Base-by-base conservation (phyloP, 148 eudicot genomes). In the Arctostaphylos glauca region DNA sequence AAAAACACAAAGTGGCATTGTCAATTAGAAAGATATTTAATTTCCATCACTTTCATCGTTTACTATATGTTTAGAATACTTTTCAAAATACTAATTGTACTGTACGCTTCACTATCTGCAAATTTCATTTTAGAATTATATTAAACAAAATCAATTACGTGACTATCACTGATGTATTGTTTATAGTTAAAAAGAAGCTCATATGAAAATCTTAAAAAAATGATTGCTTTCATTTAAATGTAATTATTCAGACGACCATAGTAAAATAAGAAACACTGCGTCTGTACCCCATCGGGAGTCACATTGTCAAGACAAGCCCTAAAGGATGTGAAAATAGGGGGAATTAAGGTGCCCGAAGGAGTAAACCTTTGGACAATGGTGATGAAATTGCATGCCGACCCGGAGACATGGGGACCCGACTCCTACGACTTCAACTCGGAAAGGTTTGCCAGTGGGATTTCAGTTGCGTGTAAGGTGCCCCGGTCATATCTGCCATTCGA, bases 261-360 rank as follows among this genome's bases (percentile, higher is more conserved):
- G 84, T 82, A 46, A 59, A 74, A 21, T 80, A 82, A 82, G 84
- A 82, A 49, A 58, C 84, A 0, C 2, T 82, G 59, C 72, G 84
- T 9, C 60, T 82, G 0, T 82, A 82, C 31, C 80, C 80, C 84
- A 3, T 55, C 78, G 14, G 84, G 70, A 7, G 25, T 3, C 0
- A 43, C 49, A 0, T 21, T 83, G n/a, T 62, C 75, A 5, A 66
- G 84, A 52, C 81, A 83, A 46, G 80, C 81, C 56, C 19, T 83
- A 3, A 77, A 77, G 70, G 84, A 83, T 52, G 43, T 83, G 25
- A 62, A 67, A 15, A 76, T 83, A 1, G 74, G 80, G 9, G 76
- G 76, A 10, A 83, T 83, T 13, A 18, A 82, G 1, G 38, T 82
- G 5, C 84, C 80, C 9, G 6, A 82, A 50, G 84, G 84, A n/a